Conservation (phyloP, 768 basidiomycete species). For the Termitomyces sp. region DNA sequence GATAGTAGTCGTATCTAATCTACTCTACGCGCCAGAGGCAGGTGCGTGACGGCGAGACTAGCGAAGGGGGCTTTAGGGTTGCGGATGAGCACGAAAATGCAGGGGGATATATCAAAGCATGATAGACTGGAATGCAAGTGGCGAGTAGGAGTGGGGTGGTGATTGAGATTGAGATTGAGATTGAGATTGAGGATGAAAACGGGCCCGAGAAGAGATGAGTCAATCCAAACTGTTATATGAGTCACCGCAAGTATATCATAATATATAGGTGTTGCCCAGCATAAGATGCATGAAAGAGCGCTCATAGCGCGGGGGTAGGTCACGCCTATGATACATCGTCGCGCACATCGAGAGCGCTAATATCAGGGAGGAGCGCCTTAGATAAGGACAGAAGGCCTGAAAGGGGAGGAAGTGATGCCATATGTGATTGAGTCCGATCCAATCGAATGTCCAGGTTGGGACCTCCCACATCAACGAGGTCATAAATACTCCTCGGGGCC, state of each 20-base stretch:
- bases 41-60: conserved; percentile 5
- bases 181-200: not conserved
- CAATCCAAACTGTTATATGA: conserved; percentile 7
- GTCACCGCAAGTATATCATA: conserved; percentile 14
- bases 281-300: not conserved
- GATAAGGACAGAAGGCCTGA: conserved; percentile 9
- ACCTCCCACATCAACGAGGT: conserved; percentile 12
- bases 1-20: conserved; percentile 6
- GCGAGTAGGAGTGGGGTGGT: not conserved
- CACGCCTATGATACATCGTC: conserved; percentile 3
- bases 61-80: not conserved
- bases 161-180: not conserved
- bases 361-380: conserved; percentile 7
- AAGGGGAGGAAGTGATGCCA: conserved; percentile 7
- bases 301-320: not conserved
- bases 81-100: not conserved
- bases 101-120: not conserved
- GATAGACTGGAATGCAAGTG: not conserved
- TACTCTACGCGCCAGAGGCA: conserved; percentile 8
- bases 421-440: conserved; percentile 10
- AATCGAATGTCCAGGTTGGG: conserved; percentile 5
- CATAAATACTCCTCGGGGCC: conserved; percentile 15
- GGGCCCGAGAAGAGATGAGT: too few species aligned
- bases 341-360: not conserved
- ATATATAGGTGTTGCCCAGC: conserved; percentile 8